Evolutionary conservation across 176 grass and related monocot species (phyloP).

Genomic region (bread wheat (Triticum aestivum)): IWGSC_CS_RefSeq_v2.1 NC_057805.1:428407593-428408092

Average conservation of each 20-base stretch:
- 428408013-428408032: slow-evolving; percentile 18
- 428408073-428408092: neutral
- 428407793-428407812: neutral
- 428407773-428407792: no score
- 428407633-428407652: no score
- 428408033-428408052: slow-evolving; percentile 7
- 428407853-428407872: neutral
- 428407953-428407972: neutral
- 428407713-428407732: no score
- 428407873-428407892: neutral
- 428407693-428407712: no score
- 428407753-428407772: no score
- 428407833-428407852: neutral
- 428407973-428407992: neutral
- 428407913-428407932: neutral
- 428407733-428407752: no score
- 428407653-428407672: no score
- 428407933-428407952: neutral
- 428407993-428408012: neutral
- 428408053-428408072: neutral
- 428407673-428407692: no score
- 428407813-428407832: neutral
- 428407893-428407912: neutral
- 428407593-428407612: no score
- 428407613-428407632: no score